phyloP scores from a whole-genome alignment of 202 grass and related monocot genomes.

The Hordeum pubiflorum region DNA sequence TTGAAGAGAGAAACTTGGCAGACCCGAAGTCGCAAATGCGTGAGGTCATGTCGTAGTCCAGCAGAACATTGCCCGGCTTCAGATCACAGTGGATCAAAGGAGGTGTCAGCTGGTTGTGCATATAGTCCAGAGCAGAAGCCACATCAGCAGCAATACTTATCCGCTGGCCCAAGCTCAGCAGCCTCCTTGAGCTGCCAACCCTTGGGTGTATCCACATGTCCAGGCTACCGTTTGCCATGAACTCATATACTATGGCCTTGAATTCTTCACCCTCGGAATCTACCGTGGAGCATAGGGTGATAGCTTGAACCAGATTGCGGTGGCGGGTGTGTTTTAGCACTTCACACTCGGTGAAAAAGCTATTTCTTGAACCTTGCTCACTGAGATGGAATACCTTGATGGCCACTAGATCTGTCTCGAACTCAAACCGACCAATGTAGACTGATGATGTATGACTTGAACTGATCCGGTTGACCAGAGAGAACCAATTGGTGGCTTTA shows the following conservation, averaged over 20 bases:
- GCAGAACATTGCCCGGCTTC: constrained; percentile 40
- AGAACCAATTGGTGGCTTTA: constrained; percentile 29
- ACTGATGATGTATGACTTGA: neutral
- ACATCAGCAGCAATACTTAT: constrained; percentile 27
- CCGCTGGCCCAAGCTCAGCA: constrained; percentile 31
- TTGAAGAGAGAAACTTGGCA: constrained; percentile 33
- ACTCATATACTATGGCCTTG: constrained; percentile 33
- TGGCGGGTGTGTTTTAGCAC: constrained; percentile 8
- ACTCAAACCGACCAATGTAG: constrained; percentile 2
- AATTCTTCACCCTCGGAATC: constrained; percentile 30
- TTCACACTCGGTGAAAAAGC: constrained; percentile 3
- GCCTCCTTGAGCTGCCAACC: neutral
- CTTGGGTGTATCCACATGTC: constrained; percentile 34
- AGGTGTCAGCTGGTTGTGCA: constrained; percentile 30
- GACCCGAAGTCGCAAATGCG: constrained; percentile 38
- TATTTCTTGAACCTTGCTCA: neutral
- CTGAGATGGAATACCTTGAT: constrained; percentile 8
- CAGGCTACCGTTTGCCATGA: constrained; percentile 46
- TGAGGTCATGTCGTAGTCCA: constrained; percentile 42
- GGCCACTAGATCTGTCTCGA: neutral
- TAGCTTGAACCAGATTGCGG: constrained; percentile 11
- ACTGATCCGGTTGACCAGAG: neutral
- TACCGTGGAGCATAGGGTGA: constrained; percentile 14
- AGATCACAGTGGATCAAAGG: constrained; percentile 42
- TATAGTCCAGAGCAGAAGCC: constrained; percentile 37